These are phyloP conservation scores for Oxytropis ochrocephala DNA, from an alignment of 306 rosid genomes.

Conservation along the genomic window DNA sequence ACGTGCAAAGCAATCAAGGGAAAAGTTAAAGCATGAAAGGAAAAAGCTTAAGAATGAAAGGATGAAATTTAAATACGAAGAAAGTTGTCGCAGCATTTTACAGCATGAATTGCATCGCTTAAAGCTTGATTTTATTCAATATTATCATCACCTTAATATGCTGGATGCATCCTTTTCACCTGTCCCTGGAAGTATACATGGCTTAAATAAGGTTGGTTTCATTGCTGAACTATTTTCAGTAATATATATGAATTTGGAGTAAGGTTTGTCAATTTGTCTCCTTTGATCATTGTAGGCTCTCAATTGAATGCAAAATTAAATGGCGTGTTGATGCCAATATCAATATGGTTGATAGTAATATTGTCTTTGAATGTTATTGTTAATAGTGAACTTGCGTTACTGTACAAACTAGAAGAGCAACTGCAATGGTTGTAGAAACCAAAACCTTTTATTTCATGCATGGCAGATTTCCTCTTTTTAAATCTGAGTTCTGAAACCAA, in stretches of 20 bases:
- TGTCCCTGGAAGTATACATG: conserved; percentile 29
- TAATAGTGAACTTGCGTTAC: not conserved
- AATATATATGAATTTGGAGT: not conserved
- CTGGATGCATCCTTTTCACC: conserved; percentile 36
- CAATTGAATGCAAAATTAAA: not conserved
- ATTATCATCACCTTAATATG: conserved; percentile 41
- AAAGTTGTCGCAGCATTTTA: conserved; percentile 14
- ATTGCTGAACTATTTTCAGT: not conserved
- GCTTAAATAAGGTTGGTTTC: conserved; percentile 53
- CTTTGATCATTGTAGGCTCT: not conserved
- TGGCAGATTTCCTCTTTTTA: not conserved
- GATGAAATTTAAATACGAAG: conserved; percentile 39
- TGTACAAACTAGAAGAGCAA: not conserved
- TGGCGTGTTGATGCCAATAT: not conserved
- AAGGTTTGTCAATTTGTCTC: not conserved
- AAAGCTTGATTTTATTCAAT: conserved; percentile 47
- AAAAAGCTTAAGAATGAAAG: conserved; percentile 15
- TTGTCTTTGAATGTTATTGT: not conserved
- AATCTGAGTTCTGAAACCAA: not conserved
- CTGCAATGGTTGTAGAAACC: not conserved
- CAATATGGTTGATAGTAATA: not conserved
- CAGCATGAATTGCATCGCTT: conserved; percentile 12
- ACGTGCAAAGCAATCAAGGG: conserved; percentile 39
- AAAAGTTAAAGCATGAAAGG: conserved; percentile 35
- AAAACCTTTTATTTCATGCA: not conserved